Base-by-base conservation (phyloP, 345 rosid species). In the Heritiera fomes region DNA sequence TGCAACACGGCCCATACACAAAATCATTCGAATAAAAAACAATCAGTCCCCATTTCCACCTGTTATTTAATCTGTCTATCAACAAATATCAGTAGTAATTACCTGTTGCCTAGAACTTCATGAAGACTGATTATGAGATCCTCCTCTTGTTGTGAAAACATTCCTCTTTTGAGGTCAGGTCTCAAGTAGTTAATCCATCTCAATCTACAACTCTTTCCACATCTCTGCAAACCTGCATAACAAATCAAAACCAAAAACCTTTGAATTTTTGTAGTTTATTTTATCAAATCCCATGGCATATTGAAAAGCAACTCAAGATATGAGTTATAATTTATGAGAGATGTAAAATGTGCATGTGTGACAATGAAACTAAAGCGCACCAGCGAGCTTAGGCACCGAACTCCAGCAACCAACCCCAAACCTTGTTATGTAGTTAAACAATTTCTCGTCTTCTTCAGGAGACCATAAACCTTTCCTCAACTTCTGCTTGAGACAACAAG, bases 151-250 rank as follows among this genome's bases (percentile, higher is more conserved):
- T 85, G 91, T 0, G 94, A 89, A 71, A 91, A 89, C 83, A 88
- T 87, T 83, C 94, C 91, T 79, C 97, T 89, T 77, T 94, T 92
- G 58, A 94, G 90, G 73, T 94, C 97, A 80, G 98, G 98, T 79
- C 98, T 89, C 87, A 94, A 79, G 86, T 94, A 94, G 73, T 94
- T 94, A 78, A 94, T 90, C 98, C 98, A 94, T 77, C 98, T 90
- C 74, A 94, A 79, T 69, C 98, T 88, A 79, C 98, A 94, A 80
- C 98, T 94, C 85, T 94, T 94, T 73, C 94, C 94, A 86, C 94
- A 91, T 80, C 94, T 89, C 8, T 91, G 92, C 83, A 91, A 63
- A 7, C 94, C 94, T 91, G 69, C 3, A 18, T 56, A 50, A 38
- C 11, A 13, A 15, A 34, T 34, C 3, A 34, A 7, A 52, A 40